A percentile compares a stretch with the other conserved stretches of the same genome.
Evolutionary conservation across 139 green algal species (phyloP).

Genomic region (Volvox reticuliferus): DNA sequence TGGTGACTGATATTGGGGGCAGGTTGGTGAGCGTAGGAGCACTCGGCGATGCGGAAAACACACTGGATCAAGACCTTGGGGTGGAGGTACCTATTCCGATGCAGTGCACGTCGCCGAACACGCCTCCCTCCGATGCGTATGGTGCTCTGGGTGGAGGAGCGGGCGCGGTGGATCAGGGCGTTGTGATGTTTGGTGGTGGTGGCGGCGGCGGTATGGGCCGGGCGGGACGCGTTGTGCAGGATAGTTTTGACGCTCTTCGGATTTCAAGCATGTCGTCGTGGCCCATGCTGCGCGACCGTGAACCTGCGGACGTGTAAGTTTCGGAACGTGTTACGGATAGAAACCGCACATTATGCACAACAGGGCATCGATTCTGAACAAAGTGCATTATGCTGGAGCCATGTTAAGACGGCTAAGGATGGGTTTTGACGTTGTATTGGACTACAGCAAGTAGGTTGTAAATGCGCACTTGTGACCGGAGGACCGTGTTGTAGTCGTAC

Average conservation of each 20-base stretch:
- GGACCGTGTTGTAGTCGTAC: no score
- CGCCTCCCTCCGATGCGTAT: neutral
- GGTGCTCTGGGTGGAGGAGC: neutral
- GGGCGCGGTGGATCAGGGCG: neutral
- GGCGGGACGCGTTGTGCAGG: neutral
- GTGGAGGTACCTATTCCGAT: neutral
- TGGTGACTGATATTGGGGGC: neutral
- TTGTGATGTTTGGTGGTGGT: neutral
- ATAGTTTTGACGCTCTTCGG: conserved; percentile 17
- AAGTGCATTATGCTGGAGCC: no score
- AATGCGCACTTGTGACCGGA: no score
- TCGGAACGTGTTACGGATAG: no score
- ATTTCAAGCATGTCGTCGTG: conserved; percentile 32
- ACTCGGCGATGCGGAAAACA: neutral
- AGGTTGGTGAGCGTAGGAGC: neutral
- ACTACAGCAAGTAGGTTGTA: no score
- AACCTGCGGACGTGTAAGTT: neutral
- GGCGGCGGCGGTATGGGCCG: neutral
- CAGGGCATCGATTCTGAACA: no score
- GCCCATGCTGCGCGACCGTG: conserved; percentile 5
- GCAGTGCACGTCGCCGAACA: conserved; percentile 29
- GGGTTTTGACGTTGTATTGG: no score
- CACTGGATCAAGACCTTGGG: neutral
- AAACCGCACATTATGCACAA: no score
- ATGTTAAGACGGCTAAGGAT: no score